These are phyloP conservation scores for Eutrema salsugineum DNA, from an alignment of 441 rosid genomes.

Conservation along the genomic window DNA sequence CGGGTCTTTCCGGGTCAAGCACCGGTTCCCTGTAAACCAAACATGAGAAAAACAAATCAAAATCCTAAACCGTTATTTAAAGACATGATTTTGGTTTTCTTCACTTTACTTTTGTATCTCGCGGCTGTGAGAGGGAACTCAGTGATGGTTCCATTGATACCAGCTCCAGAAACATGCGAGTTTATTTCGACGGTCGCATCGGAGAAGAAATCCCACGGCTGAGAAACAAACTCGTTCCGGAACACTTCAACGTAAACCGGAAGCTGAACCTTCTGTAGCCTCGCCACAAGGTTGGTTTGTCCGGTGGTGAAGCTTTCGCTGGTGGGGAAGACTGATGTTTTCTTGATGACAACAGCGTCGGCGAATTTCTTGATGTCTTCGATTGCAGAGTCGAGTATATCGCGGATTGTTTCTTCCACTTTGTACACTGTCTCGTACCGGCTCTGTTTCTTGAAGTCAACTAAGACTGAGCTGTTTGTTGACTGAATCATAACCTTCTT, in stretches of 20 bases:
- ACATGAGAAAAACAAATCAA: background rate
- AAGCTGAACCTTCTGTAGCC: slow-evolving; percentile 40
- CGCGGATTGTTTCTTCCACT: slow-evolving; percentile 54
- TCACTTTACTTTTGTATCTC: slow-evolving; percentile 67
- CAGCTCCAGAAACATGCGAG: slow-evolving; percentile 32
- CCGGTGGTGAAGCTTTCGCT: slow-evolving; percentile 29
- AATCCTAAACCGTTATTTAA: background rate
- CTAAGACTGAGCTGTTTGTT: slow-evolving; percentile 59
- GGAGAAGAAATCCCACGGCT: slow-evolving; percentile 73
- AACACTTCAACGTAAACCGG: slow-evolving; percentile 60
- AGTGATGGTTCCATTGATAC: slow-evolving; percentile 57
- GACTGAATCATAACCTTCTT: slow-evolving; percentile 70
- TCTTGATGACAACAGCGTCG: slow-evolving; percentile 51
- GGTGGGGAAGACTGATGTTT: slow-evolving; percentile 45
- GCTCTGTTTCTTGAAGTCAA: slow-evolving; percentile 43
- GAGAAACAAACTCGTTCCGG: slow-evolving; percentile 76
- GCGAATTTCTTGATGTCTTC: slow-evolving; percentile 61
- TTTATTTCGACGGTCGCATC: slow-evolving; percentile 71
- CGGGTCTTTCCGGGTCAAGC: slow-evolving; percentile 29
- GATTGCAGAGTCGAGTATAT: slow-evolving; percentile 39
- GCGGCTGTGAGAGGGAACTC: slow-evolving; percentile 69
- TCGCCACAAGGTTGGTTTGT: slow-evolving; percentile 41
- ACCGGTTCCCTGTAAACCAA: slow-evolving; percentile 51
- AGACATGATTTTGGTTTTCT: background rate
- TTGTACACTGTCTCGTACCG: slow-evolving; percentile 55